Evolutionary conservation across 139 green algal species (phyloP).

Genomic region (Deuterostichococcus epilithicus): DNA sequence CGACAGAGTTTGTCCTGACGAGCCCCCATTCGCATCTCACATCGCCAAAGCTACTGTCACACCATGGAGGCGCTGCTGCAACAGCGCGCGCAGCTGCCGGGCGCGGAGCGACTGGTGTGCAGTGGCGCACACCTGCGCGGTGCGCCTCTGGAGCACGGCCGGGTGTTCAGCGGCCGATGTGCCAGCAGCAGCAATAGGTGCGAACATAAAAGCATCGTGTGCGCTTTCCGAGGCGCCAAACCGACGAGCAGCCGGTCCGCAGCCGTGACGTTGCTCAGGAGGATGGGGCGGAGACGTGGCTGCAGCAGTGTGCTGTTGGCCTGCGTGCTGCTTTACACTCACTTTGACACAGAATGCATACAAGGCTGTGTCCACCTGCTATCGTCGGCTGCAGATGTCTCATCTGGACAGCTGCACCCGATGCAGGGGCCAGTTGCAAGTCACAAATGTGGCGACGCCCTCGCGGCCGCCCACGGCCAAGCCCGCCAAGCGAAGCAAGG

Average conservation of each 20-base stretch:
- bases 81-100: not conserved
- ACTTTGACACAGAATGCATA: too few relatives aligned
- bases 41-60: too few relatives aligned
- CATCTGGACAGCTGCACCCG: too few relatives aligned
- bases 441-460: constrained; percentile 57
- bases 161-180: not conserved
- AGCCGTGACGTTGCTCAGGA: not conserved
- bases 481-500: constrained; percentile 63
- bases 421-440: not conserved
- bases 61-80: not conserved
- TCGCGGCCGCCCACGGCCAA: constrained; percentile 63
- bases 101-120: not conserved
- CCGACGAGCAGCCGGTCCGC: not conserved
- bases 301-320: too few relatives aligned
- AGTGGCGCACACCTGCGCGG: not conserved
- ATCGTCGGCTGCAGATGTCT: not conserved
- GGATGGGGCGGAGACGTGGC: too few relatives aligned
- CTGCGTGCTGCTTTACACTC: too few relatives aligned
- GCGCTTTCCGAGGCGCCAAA: not conserved
- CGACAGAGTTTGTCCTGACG: too few relatives aligned
- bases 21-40: too few relatives aligned
- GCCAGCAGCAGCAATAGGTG: not conserved
- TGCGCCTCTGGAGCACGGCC: not conserved
- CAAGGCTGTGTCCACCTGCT: too few relatives aligned
- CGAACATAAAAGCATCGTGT: too few relatives aligned